Conservation (phyloP, 805 yeast genomes). For the Saturnispora gosingensis region DNA sequence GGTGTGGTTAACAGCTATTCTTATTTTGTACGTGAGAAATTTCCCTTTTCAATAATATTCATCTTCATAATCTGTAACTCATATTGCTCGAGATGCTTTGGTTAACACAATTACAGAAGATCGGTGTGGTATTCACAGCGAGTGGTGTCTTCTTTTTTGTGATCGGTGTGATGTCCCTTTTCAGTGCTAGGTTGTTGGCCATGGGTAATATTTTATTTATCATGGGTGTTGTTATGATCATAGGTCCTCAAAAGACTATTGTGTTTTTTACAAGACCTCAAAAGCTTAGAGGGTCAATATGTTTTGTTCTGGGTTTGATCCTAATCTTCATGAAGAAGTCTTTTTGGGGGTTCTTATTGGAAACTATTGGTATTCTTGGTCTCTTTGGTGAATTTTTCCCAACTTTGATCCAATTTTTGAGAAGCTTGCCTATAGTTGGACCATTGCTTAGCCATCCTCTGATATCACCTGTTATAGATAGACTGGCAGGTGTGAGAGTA, state of each 20-base stretch:
- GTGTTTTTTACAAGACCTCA: conserved; percentile 79
- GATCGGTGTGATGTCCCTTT: conserved; percentile 75
- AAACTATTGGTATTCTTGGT: conserved; percentile 81
- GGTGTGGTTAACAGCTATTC: neutral
- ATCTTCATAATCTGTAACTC: neutral
- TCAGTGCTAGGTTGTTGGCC: conserved; percentile 82
- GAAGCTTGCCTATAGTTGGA: conserved; percentile 84
- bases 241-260: conserved; percentile 78
- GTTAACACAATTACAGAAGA: conserved; percentile 71
- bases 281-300: conserved; percentile 78
- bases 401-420: conserved; percentile 73
- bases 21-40: neutral
- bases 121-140: conserved; percentile 89
- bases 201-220: conserved; percentile 77
- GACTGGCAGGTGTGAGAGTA: conserved; percentile 56
- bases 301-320: conserved; percentile 66
- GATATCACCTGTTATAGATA: conserved; percentile 67
- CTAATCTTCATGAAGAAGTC: conserved; percentile 70
- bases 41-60: neutral
- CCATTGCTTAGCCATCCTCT: conserved; percentile 72
- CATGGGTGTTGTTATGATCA: conserved; percentile 75
- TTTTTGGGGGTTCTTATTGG: conserved; percentile 76
- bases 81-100: conserved; percentile 40
- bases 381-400: conserved; percentile 89
- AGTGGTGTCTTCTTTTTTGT: conserved; percentile 72